phyloP scores from a whole-genome alignment of 1,139 yeast genomes.

The Geotrichum phurueaensis region DNA sequence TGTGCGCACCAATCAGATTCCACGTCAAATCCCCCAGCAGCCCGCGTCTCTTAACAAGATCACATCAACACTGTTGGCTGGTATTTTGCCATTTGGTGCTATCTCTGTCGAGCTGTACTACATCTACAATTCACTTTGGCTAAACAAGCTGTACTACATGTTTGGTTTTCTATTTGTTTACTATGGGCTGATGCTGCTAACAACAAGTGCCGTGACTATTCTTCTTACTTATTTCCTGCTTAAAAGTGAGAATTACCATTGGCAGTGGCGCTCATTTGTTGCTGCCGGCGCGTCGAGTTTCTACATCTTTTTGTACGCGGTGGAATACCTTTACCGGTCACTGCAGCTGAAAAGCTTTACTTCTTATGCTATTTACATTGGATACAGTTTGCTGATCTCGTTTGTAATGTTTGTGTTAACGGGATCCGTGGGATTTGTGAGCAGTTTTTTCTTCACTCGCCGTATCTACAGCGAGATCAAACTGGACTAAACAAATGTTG shows the following conservation, averaged over 20 bases:
- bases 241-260: constrained; percentile 85
- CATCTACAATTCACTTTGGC: constrained; percentile 84
- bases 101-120: constrained; percentile 93
- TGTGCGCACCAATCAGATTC: constrained; percentile 81
- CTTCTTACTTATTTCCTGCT: constrained; percentile 77
- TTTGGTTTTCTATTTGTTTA: constrained; percentile 93
- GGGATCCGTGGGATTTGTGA: constrained; percentile 80
- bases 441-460: constrained; percentile 68
- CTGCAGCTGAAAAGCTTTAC: constrained; percentile 72
- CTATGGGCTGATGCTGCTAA: constrained; percentile 71
- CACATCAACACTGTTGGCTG: constrained; percentile 69
- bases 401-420: constrained; percentile 70
- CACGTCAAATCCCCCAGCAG: constrained; percentile 90
- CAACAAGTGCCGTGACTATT: constrained; percentile 75
- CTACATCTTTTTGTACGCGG: constrained; percentile 79
- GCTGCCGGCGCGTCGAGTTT: constrained; percentile 86
- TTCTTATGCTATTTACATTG: constrained; percentile 72
- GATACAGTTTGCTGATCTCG: constrained; percentile 73
- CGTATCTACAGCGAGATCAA: constrained; percentile 79
- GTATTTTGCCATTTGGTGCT: constrained; percentile 91
- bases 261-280: constrained; percentile 95
- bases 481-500: constrained; percentile 49
- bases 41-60: constrained; percentile 72
- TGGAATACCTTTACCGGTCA: constrained; percentile 42
- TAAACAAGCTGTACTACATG: constrained; percentile 90